phyloP scores from a whole-genome alignment of 1,284 basidiomycete genomes.

The Rhodotorula sp. region DNA sequence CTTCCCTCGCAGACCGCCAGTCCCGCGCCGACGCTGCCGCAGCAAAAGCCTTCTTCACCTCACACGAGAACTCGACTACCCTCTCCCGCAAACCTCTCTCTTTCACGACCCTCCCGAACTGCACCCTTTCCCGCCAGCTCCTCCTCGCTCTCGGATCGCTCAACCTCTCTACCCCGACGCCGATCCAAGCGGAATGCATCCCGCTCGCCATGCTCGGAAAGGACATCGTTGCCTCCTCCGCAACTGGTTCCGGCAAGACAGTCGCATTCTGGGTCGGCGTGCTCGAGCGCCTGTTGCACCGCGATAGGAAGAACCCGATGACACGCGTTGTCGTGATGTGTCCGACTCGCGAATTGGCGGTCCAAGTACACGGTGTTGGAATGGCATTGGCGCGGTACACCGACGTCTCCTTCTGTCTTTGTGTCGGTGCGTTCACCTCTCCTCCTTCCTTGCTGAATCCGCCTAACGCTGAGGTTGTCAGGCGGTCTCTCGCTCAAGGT shows the following conservation, averaged over 20 bases:
- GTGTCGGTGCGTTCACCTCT: constrained; percentile 65
- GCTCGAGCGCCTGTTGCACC: constrained; percentile 83
- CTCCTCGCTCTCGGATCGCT: constrained; percentile 80
- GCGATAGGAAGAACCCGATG: constrained; percentile 77
- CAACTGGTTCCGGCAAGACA: constrained; percentile 95
- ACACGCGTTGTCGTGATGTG: constrained; percentile 90
- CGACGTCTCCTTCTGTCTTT: constrained; percentile 81
- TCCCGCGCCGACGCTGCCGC: constrained; percentile 69
- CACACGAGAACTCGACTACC: constrained; percentile 37
- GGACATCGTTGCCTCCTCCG: constrained; percentile 90
- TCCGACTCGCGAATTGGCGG: constrained; percentile 89
- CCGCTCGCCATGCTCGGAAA: constrained; percentile 90
- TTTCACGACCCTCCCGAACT: constrained; percentile 64
- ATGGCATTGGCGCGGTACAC: constrained; percentile 79
- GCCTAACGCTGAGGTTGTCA: constrained; percentile 46
- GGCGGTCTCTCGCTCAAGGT: constrained; percentile 88
- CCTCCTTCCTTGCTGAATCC: neutral
- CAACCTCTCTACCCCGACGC: constrained; percentile 81
- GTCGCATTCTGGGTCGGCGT: constrained; percentile 94
- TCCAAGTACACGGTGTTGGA: constrained; percentile 90
- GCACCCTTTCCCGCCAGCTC: constrained; percentile 86
- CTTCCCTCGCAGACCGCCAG: constrained; percentile 5
- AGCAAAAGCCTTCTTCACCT: constrained; percentile 57
- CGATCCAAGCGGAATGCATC: constrained; percentile 89
- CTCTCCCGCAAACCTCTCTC: constrained; percentile 11